phyloP scores from a whole-genome alignment of 495 filamentous ascomycete species.

The Penicillium taxi region DNA sequence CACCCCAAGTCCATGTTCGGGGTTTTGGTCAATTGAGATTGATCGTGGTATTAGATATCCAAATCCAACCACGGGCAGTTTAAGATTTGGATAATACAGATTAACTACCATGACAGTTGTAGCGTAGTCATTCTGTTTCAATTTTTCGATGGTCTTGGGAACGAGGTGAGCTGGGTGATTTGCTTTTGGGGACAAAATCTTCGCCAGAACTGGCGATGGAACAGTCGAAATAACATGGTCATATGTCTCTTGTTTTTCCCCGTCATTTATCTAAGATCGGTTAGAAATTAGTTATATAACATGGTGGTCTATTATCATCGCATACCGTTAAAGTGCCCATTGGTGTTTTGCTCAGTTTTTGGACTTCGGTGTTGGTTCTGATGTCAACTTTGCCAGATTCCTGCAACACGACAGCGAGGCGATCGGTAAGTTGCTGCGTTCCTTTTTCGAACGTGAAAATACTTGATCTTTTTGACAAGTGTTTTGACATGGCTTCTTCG shows the following conservation, averaged over 20 bases:
- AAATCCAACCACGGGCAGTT: constrained; percentile 62
- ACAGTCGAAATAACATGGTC: constrained; percentile 68
- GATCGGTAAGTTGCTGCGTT: constrained; percentile 27
- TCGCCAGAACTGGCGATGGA: constrained; percentile 33
- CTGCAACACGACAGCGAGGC: constrained; percentile 17
- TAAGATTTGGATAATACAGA: constrained; percentile 63
- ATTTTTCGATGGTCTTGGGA: constrained; percentile 19
- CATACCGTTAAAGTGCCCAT: too few relatives aligned
- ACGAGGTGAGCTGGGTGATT: constrained; percentile 4
- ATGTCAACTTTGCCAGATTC: constrained; percentile 27
- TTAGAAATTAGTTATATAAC: constrained; percentile 7
- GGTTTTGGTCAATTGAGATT: constrained; percentile 63
- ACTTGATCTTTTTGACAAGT: constrained; percentile 27
- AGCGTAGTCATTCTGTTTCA: constrained; percentile 49
- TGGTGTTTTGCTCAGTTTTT: not conserved
- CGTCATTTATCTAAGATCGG: not conserved
- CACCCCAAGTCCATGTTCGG: constrained; percentile 78
- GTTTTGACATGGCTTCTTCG: not conserved
- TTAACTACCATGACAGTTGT: constrained; percentile 89
- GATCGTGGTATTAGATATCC: constrained; percentile 81
- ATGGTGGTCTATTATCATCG: too few relatives aligned
- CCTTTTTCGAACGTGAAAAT: constrained; percentile 45
- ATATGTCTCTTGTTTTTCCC: constrained; percentile 24
- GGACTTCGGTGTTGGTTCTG: constrained; percentile 14
- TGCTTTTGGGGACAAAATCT: constrained; percentile 13